Percentiles rank a stretch among this genome's conserved stretches.
phyloP scores from a whole-genome alignment of 345 rosid genomes.

The Erysimum cheiranthoides region DNA sequence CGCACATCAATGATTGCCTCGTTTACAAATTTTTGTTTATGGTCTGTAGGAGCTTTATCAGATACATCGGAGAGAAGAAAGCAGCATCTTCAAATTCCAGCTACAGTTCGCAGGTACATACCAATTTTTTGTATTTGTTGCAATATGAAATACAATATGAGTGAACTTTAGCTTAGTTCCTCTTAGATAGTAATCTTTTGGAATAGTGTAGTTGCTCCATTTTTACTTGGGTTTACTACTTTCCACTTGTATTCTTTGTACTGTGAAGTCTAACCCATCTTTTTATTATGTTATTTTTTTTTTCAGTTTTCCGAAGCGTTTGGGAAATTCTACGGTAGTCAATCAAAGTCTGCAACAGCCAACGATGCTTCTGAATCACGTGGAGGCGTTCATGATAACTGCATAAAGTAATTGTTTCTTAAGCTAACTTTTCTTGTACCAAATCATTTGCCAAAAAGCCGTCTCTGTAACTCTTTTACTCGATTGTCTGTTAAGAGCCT shows the following conservation, averaged over 20 bases:
- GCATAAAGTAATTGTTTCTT: constrained; percentile 68
- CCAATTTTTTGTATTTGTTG: constrained; percentile 4
- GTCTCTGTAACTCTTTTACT: background rate
- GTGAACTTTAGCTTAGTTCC: constrained; percentile 15
- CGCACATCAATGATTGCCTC: background rate
- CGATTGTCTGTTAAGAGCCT: constrained; percentile 10
- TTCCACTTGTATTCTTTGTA: constrained; percentile 6
- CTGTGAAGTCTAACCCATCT: background rate
- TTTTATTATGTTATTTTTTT: constrained; percentile 15
- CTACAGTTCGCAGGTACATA: constrained; percentile 84
- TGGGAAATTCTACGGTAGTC: constrained; percentile 85
- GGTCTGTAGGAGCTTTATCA: constrained; percentile 74
- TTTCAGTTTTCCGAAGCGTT: constrained; percentile 91
- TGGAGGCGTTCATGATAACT: constrained; percentile 83
- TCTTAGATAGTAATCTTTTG: background rate
- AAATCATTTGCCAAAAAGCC: background rate
- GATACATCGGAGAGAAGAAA: constrained; percentile 87
- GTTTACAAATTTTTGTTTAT: constrained; percentile 30
- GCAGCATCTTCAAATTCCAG: constrained; percentile 65
- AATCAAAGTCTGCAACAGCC: constrained; percentile 67
- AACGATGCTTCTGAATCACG: constrained; percentile 64
- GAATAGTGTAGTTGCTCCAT: background rate
- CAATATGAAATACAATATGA: background rate
- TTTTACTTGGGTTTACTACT: background rate
- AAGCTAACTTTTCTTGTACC: constrained; percentile 10